Percentiles rank a stretch among this genome's conserved stretches.
These are phyloP conservation scores for Aspergillus leporis DNA, from an alignment of 495 filamentous ascomycete genomes.

Conservation along the genomic window DNA sequence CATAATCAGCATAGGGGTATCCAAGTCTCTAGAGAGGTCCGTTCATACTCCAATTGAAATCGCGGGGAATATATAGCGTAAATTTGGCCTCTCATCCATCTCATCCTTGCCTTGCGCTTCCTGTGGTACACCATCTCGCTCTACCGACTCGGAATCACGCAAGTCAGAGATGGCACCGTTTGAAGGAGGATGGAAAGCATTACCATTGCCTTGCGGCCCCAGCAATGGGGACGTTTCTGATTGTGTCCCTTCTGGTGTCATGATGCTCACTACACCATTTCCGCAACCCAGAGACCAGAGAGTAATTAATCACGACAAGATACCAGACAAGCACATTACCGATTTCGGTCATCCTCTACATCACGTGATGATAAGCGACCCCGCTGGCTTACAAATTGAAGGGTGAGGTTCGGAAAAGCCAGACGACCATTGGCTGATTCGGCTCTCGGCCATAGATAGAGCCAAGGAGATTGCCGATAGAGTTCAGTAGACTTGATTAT, in stretches of 20 bases:
- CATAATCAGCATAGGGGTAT: conserved; percentile 8
- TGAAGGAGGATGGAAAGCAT: conserved; percentile 21
- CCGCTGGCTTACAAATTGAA: conserved; percentile 3
- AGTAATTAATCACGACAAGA: neutral
- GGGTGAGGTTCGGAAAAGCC: no score
- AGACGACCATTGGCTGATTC: neutral
- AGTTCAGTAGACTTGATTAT: neutral
- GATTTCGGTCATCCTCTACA: neutral
- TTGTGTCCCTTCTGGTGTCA: conserved; percentile 29
- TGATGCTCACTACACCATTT: conserved; percentile 16
- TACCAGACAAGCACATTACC: neutral
- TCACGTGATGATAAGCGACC: conserved; percentile 20
- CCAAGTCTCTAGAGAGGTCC: neutral
- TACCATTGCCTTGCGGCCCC: conserved; percentile 27
- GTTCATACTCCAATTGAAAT: conserved; percentile 53
- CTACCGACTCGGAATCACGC: conserved; percentile 24
- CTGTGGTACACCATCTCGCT: conserved; percentile 3
- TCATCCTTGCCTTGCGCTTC: conserved; percentile 29
- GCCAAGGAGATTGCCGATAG: neutral
- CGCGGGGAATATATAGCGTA: conserved; percentile 51
- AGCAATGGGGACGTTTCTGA: conserved; percentile 49
- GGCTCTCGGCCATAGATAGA: neutral
- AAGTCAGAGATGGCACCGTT: conserved; percentile 28
- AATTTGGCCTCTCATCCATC: conserved; percentile 31
- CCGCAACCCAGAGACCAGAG: conserved; percentile 6